Evolutionary conservation across 2,329 filamentous ascomycete species (phyloP).

Genomic region (Passalora sequoiae): DNA sequence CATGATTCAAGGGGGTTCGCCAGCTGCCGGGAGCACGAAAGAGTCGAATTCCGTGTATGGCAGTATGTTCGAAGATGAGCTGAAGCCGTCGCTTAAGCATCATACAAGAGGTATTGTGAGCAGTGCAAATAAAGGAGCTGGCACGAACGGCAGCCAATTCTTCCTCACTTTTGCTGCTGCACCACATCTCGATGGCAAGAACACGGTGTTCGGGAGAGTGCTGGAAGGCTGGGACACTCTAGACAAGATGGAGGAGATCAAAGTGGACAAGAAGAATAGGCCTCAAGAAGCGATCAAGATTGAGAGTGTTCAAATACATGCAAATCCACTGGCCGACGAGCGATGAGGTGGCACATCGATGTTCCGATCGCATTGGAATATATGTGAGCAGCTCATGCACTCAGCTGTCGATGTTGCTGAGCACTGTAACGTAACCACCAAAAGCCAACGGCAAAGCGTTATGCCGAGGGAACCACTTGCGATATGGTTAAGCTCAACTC

Average conservation of each 20-base stretch:
- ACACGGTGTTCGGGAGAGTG: constrained; percentile 76
- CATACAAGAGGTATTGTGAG: constrained; percentile 85
- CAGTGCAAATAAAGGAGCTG: constrained; percentile 92
- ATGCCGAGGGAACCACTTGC: too few species aligned
- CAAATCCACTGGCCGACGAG: constrained; percentile 64
- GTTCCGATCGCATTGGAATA: neutral
- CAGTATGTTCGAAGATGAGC: constrained; percentile 71
- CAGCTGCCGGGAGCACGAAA: constrained; percentile 39
- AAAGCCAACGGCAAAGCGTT: too few species aligned
- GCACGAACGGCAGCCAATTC: constrained; percentile 90
- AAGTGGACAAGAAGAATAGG: constrained; percentile 72
- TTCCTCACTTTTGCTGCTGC: constrained; percentile 74
- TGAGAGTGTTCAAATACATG: constrained; percentile 67
- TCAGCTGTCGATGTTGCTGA: too few species aligned
- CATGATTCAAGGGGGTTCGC: constrained; percentile 71
- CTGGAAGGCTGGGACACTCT: constrained; percentile 57
- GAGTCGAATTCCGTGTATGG: constrained; percentile 64
- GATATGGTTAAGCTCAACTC: too few species aligned
- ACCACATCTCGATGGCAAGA: constrained; percentile 75
- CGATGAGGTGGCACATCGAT: constrained; percentile 21
- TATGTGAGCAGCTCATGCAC: too few species aligned
- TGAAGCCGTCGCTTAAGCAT: constrained; percentile 71
- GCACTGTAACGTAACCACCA: too few species aligned
- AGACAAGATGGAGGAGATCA: constrained; percentile 64
- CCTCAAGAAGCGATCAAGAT: constrained; percentile 64